Evolutionary conservation across 2,329 filamentous ascomycete genomes (phyloP).

Genomic region (Nigrospora osmanthi): DNA sequence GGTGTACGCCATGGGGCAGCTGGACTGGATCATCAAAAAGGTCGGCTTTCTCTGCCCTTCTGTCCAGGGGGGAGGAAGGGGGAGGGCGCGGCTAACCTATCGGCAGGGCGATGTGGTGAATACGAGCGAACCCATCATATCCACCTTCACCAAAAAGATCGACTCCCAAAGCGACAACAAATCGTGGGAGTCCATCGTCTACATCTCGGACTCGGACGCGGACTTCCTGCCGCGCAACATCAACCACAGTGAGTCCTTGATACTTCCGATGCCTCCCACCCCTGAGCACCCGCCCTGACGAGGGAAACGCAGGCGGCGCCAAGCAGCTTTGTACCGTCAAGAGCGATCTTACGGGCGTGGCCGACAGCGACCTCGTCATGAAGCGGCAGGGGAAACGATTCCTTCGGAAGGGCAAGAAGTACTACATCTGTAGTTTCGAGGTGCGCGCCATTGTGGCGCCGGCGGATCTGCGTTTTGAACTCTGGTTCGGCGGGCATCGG

Average conservation of each 20-base stretch:
- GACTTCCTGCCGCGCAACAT: conserved; percentile 26
- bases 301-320: conserved; percentile 14
- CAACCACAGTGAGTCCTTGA: conserved; percentile 23
- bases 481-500: conserved; percentile 32
- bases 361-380: conserved; percentile 26
- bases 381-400: conserved; percentile 26
- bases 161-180: conserved; percentile 22
- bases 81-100: not conserved
- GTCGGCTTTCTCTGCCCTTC: conserved; percentile 7
- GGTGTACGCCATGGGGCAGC: conserved; percentile 31
- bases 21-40: conserved; percentile 34
- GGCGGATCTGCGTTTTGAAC: conserved; percentile 41
- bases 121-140: conserved; percentile 23
- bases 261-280: not conserved
- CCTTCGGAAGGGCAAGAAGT: conserved; percentile 25
- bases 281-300: no score
- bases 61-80: no score
- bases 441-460: conserved; percentile 47
- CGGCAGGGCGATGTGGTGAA: conserved; percentile 29
- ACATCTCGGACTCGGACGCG: conserved; percentile 29
- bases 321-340: conserved; percentile 29
- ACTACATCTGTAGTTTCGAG: conserved; percentile 34
- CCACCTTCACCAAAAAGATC: conserved; percentile 26
- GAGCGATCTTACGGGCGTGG: conserved; percentile 30
- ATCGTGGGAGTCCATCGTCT: conserved; percentile 28